Percentiles rank a stretch among this genome's conserved stretches.
Evolutionary conservation across 768 basidiomycete species (phyloP).

Genomic region (Crepidotus variabilis): DNA sequence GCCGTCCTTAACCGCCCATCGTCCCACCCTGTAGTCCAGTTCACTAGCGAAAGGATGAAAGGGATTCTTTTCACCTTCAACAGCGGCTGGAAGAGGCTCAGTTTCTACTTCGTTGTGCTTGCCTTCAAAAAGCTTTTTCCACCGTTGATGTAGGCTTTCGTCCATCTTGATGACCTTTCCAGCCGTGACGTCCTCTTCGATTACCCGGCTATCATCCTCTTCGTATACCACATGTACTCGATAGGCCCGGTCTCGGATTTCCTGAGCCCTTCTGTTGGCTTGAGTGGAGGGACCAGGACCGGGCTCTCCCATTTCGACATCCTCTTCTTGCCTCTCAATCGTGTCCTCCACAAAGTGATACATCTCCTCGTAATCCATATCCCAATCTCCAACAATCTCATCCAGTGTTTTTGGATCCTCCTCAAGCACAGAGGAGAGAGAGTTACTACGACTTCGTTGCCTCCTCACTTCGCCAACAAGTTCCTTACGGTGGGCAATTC

Average conservation of each 20-base stretch:
- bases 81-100: background rate
- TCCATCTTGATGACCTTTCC: background rate
- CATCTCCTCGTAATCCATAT: background rate
- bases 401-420: background rate
- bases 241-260: background rate
- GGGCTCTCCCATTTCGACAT: background rate
- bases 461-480: too few relatives aligned
- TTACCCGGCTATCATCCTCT: background rate
- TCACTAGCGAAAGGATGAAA: constrained; percentile 20
- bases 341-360: background rate
- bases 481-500: too few relatives aligned
- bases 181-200: background rate
- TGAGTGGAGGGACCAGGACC: background rate
- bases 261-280: background rate
- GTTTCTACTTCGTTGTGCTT: constrained; percentile 2
- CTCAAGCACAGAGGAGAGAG: too few relatives aligned
- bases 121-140: background rate
- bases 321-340: background rate
- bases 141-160: background rate
- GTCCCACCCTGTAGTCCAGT: constrained; percentile 20
- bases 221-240: background rate
- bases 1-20: constrained; percentile 22
- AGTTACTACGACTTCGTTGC: too few relatives aligned
- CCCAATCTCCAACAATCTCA: background rate
- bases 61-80: background rate